A percentile compares a stretch with the other conserved stretches of the same genome.
Conservation (phyloP, 768 basidiomycete genomes). For the Nevesoporus exiguus region DNA sequence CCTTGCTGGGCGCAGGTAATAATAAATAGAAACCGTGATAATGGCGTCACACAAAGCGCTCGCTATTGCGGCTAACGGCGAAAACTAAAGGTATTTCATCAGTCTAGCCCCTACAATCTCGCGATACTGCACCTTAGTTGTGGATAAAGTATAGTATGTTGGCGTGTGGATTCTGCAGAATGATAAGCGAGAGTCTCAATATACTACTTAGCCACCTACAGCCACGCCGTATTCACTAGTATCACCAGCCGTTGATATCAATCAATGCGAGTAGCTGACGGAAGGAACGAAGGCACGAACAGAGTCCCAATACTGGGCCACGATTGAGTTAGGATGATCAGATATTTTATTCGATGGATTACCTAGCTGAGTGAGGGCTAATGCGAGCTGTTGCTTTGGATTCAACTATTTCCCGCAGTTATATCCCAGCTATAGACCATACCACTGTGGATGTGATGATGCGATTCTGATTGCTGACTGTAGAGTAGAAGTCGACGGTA, state of each 20-base stretch:
- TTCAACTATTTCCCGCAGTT: background rate
- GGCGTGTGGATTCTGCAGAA: conserved; percentile 9
- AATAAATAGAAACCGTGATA: conserved; percentile 11
- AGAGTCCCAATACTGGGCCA: conserved; percentile 13
- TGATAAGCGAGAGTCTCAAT: background rate
- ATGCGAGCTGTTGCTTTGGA: conserved; percentile 4
- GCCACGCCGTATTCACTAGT: background rate
- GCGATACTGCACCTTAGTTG: conserved; percentile 1
- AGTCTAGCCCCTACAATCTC: background rate
- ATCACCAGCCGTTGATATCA: too few relatives aligned
- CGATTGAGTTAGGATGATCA: background rate
- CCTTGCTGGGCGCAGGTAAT: background rate
- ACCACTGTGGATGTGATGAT: conserved; percentile 15
- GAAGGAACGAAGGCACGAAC: conserved; percentile 7
- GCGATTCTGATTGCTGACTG: conserved; percentile 21
- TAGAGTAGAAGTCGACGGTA: background rate
- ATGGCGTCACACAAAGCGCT: conserved; percentile 20
- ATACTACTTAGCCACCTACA: conserved; percentile 5
- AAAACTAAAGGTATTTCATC: conserved; percentile 1
- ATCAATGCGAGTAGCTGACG: background rate
- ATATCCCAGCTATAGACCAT: background rate
- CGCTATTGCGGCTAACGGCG: conserved; percentile 6
- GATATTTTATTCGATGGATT: background rate
- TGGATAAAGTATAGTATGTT: conserved; percentile 4
- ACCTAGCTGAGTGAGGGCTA: conserved; percentile 13